Evolutionary conservation across 768 basidiomycete genomes (phyloP), one percentile per base, ranked within the genome.

Genomic region (Lepiota brunneoincarnata): DNA sequence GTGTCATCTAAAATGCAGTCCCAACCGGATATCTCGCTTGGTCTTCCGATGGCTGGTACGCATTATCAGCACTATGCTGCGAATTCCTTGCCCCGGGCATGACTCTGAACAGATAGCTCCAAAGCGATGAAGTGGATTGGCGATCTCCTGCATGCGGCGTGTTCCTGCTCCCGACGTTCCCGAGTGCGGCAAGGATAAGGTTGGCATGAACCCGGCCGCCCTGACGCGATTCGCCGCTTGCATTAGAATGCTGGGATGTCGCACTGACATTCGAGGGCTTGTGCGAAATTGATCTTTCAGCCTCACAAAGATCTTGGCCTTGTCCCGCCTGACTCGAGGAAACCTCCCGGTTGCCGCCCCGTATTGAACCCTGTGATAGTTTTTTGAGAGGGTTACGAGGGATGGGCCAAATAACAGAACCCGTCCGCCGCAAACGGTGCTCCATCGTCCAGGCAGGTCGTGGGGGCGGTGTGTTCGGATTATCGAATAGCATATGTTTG

Each of bases 121-220:
- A 55, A 15, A 40, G 56, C 1, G 59, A 63, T 4, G 63, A 64
- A 39, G 41, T 35, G 17, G 61, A 65, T 43, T 58, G 55, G 41
- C 57, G 61, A 46, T 63, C 59, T 24, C 48, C 54, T 17, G 46
- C 57, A 24, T 57, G 58, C 34, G 41, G 26, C 47, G 56, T 65
- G 57, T 24, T 55, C 31, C 23, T 60, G 61, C 35, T 39, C 2
- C 54, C 55, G 34, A 58, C 57, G 15, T 53, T 64, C 34, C 64
- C 71, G 46, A 73, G 63, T 12, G 73, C 73, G 21, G 75, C 73
- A 52, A 71, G 50, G 35, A 76, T 66, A n/a, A 72, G 60, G 55
- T 66, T 71, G 4, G 63, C 57, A 23, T 65, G 70, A 21, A 60
- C 63, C 17, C 65, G 58, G 44, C 58, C n/a, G n/a, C n/a, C 45